Conservation (phyloP, 1,284 basidiomycete genomes). For the Boletellus deceptivus region DNA sequence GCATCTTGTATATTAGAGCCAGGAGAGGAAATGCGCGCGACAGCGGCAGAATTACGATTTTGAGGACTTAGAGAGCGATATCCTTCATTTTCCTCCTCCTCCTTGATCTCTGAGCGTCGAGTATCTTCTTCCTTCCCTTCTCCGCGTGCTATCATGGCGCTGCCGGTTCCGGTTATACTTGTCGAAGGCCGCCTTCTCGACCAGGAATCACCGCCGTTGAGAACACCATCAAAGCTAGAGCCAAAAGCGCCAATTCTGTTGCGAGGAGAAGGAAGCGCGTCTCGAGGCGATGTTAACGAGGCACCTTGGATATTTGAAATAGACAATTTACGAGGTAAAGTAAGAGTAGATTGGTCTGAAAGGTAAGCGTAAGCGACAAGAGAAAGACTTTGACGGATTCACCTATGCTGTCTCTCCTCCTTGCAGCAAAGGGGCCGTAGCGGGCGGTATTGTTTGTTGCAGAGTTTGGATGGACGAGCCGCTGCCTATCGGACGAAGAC, state of each 20-base stretch:
- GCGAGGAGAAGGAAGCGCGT: slow-evolving; percentile 64
- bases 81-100: slow-evolving; percentile 51
- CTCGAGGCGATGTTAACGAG: slow-evolving; percentile 53
- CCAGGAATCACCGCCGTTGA: slow-evolving; percentile 67
- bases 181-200: slow-evolving; percentile 59
- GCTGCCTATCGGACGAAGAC: slow-evolving; percentile 57
- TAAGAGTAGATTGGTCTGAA: slow-evolving; percentile 44
- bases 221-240: slow-evolving; percentile 68
- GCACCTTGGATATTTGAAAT: slow-evolving; percentile 57
- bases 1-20: slow-evolving; percentile 9
- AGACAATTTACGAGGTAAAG: slow-evolving; percentile 66
- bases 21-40: slow-evolving; percentile 13
- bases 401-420: slow-evolving; percentile 71
- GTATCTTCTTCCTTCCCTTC: slow-evolving; percentile 42
- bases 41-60: slow-evolving; percentile 5
- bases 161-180: slow-evolving; percentile 42
- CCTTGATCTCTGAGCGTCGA: slow-evolving; percentile 50
- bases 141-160: slow-evolving; percentile 34
- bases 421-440: slow-evolving; percentile 54
- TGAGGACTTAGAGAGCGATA: slow-evolving; percentile 13
- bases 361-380: slow-evolving; percentile 13
- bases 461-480: slow-evolving; percentile 48
- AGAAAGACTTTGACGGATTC: slow-evolving; percentile 12
- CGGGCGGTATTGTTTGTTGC: slow-evolving; percentile 58
- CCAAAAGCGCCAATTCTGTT: slow-evolving; percentile 52